Percentiles rank a stretch among this genome's conserved stretches.
Evolutionary conservation across 768 basidiomycete genomes (phyloP).

Genomic region (Brasilioporus rufonigricans): DNA sequence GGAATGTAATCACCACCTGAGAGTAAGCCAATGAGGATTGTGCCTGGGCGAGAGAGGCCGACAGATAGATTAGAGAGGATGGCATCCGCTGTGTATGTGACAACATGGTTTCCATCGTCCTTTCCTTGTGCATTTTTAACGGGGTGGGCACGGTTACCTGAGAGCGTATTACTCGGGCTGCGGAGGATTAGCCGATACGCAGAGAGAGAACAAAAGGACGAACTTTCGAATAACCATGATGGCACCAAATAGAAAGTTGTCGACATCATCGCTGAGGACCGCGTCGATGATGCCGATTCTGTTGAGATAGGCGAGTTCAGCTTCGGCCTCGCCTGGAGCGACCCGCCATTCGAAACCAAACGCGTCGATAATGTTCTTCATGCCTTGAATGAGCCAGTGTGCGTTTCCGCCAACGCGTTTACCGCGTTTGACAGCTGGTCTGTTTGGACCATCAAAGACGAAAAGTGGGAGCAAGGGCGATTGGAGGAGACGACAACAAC

Average conservation of each 20-base stretch:
- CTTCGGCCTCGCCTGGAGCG: conserved; percentile 94
- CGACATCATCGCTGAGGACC: conserved; percentile 90
- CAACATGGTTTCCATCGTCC: conserved; percentile 69
- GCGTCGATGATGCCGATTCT: conserved; percentile 81
- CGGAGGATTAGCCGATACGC: conserved; percentile 3
- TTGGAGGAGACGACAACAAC: conserved; percentile 73
- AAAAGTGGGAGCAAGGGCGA: conserved; percentile 85
- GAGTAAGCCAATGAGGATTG: conserved; percentile 80
- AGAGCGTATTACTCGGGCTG: conserved; percentile 69
- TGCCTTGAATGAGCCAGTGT: conserved; percentile 68
- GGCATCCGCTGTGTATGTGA: conserved; percentile 38
- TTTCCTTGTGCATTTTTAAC: conserved; percentile 63
- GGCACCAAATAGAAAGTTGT: conserved; percentile 89
- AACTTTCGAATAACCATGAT: conserved; percentile 82
- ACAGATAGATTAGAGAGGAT: conserved; percentile 45
- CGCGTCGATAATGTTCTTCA: conserved; percentile 75
- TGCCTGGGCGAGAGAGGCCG: conserved; percentile 57
- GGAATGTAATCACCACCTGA: conserved; percentile 91
- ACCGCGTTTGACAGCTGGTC: conserved; percentile 78
- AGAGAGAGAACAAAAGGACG: conserved; percentile 6
- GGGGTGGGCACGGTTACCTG: conserved; percentile 66
- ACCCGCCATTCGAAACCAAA: conserved; percentile 80
- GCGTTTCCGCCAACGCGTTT: conserved; percentile 62
- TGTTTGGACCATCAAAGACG: conserved; percentile 87
- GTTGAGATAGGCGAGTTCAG: conserved; percentile 87